Base-by-base conservation (phyloP, 345 rosid species). In the Citrus hindsii region DNA sequence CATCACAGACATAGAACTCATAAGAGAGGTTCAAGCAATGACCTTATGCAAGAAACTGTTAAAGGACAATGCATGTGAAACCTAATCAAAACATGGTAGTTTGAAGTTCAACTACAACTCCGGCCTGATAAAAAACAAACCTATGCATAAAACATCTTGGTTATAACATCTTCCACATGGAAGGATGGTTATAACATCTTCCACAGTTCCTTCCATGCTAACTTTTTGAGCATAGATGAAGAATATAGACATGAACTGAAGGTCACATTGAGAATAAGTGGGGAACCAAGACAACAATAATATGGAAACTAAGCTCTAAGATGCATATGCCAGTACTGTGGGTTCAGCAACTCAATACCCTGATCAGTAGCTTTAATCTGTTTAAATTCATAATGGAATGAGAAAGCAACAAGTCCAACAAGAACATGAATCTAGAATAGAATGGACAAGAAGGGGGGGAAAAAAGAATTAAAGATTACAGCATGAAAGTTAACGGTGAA, bases 1-100 rank as follows among this genome's bases (percentile, higher is more conserved):
- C 85, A 84, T 53, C 68, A 82, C 72, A 71, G 80, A 69, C 42
- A 73, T 13, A 71, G 9, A 55, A 79, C 30, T 8, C 40, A 14
- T 37, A 42, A 75, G 61, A 58, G 21, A 69, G n/a, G 80, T 73
- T 73, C 51, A 10, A 78, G 85, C 72, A 46, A 35, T 33, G 37
- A 75, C 21, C 38, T 67, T 59, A 46, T 51, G 38, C 63, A 69
- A 68, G 65, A 37, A 66, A 69, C 48, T 32, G 14, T 14, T 30
- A 28, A 60, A 21, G 32, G 53, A 7, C 22, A 38, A 35, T 18
- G n/a, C 8, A 68, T 59, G 58, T 18, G 63, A 72, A 32, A 24
- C 77, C 35, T 28, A 10, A 19, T 1, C 16, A 24, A 48, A 62
- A 42, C 46, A 19, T 76, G 46, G 22, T 4, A 24, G 48, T 33